Conservation (phyloP, 148 eudicot genomes). For the Camellia granthamiana region DNA sequence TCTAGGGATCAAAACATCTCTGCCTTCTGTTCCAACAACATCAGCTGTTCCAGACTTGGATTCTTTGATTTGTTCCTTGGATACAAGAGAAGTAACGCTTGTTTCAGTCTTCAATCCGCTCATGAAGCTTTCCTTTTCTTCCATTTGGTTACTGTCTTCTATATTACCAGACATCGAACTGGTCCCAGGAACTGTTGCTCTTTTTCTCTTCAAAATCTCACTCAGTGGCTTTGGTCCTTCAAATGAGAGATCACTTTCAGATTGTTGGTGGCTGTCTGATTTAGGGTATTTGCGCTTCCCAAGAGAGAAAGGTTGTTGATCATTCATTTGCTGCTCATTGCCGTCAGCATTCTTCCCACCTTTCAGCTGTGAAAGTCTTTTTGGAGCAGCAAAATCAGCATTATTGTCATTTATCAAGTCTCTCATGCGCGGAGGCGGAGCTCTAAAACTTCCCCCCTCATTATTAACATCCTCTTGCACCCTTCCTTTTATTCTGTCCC, state of each 20-base stretch:
- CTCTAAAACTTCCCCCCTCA: conserved; percentile 41
- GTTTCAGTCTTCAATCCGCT: not conserved
- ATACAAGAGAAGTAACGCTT: not conserved
- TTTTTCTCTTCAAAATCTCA: conserved; percentile 88
- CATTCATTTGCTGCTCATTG: conserved; percentile 30
- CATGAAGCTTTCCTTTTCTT: conserved; percentile 3
- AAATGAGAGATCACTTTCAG: conserved; percentile 49
- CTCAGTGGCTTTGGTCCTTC: conserved; percentile 92
- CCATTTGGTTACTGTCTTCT: conserved; percentile 10
- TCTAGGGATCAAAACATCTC: conserved; percentile 28
- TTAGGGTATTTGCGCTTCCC: conserved; percentile 56
- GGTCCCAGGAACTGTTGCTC: conserved; percentile 24
- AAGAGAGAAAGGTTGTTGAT: conserved; percentile 31
- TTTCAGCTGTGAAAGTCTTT: conserved; percentile 64
- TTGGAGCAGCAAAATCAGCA: conserved; percentile 50
- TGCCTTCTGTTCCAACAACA: conserved; percentile 4
- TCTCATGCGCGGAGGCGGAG: conserved; percentile 27
- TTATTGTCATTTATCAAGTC: conserved; percentile 29
- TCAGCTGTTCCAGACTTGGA: conserved; percentile 21
- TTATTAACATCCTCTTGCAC: conserved; percentile 41
- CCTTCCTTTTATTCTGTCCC: conserved; percentile 61
- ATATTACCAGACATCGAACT: not conserved
- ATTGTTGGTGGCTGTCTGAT: conserved; percentile 32
- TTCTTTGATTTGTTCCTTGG: conserved; percentile 22
- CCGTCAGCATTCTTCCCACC: conserved; percentile 36